A percentile compares a stretch with the other conserved stretches of the same genome.
phyloP scores from a whole-genome alignment of 208 protist species.

The Novymonas esmeraldas region DNA sequence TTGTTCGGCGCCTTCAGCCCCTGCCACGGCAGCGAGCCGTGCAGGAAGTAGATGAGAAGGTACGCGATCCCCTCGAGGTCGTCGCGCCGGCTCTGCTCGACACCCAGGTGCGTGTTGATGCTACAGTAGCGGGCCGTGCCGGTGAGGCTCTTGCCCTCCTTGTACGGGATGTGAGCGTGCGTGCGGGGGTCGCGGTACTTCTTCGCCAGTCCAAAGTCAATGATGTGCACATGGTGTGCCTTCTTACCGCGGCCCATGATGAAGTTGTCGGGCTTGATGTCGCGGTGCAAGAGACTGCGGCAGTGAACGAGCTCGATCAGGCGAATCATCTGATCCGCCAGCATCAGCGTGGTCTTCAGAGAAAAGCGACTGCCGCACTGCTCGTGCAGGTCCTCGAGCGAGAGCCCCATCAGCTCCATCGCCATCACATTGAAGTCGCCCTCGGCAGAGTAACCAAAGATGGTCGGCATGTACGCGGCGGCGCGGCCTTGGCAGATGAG shows the following conservation, averaged over 20 bases:
- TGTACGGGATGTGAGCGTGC: constrained; percentile 99
- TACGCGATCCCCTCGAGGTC: constrained; percentile 99
- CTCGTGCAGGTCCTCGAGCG: constrained; percentile 93
- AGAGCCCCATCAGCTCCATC: constrained; percentile 93
- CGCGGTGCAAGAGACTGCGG: constrained; percentile 92
- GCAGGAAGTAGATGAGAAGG: constrained; percentile 99
- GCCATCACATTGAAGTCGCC: constrained; percentile 94
- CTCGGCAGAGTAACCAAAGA: constrained; percentile 91
- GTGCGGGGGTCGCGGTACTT: constrained; percentile 98
- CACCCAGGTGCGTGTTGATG: constrained; percentile 99
- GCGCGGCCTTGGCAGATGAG: constrained; percentile 74
- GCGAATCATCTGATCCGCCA: constrained; percentile 92
- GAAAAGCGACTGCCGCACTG: constrained; percentile 87
- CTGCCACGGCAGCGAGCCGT: constrained; percentile 99
- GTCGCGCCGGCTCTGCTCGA: constrained; percentile 97
- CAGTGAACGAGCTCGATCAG: constrained; percentile 93
- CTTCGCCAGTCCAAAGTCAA: constrained; percentile 99
- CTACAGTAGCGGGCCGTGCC: constrained; percentile 99
- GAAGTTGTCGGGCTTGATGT: constrained; percentile 97
- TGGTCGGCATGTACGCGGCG: constrained; percentile 84
- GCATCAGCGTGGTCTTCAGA: constrained; percentile 93
- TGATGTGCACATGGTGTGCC: constrained; percentile 94
- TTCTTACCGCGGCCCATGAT: constrained; percentile 90
- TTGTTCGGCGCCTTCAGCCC: constrained; percentile 96
- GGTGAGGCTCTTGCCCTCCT: constrained; percentile 99